Evolutionary conservation across 495 filamentous ascomycete species (phyloP).

Genomic region (Neurospora sp.): DNA sequence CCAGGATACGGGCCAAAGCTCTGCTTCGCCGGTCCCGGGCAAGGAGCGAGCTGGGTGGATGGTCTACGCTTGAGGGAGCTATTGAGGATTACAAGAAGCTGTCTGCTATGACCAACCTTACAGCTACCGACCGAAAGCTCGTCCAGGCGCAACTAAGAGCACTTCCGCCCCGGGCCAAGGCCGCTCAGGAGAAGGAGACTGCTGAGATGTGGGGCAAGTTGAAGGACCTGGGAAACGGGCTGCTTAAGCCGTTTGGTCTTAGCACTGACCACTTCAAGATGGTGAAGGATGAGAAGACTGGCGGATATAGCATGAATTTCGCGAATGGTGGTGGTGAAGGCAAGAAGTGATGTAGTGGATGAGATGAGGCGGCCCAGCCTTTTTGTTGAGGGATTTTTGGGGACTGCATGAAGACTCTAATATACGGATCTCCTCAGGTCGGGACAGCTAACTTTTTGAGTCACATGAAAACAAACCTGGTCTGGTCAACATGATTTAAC

Average conservation of each 20-base stretch:
- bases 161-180: conserved; percentile 57
- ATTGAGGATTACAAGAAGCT: conserved; percentile 63
- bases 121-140: conserved; percentile 51
- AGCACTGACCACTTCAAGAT: conserved; percentile 91
- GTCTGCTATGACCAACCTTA: conserved; percentile 45
- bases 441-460: not conserved
- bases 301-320: conserved; percentile 90
- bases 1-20: conserved; percentile 73
- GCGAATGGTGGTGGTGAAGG: conserved; percentile 21
- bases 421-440: not conserved
- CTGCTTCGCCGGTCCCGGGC: conserved; percentile 78
- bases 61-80: conserved; percentile 73
- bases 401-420: not conserved
- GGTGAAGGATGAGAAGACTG: conserved; percentile 77
- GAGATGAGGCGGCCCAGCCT: not conserved
- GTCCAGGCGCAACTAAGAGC: conserved; percentile 53
- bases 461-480: not conserved
- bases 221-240: conserved; percentile 84
- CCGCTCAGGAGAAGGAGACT: conserved; percentile 76
- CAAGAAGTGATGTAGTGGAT: not conserved
- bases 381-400: not conserved
- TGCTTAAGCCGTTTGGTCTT: conserved; percentile 87
- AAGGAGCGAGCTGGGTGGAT: conserved; percentile 57
- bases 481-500: not conserved
- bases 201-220: conserved; percentile 94